Percentiles rank a stretch among this genome's conserved stretches.
phyloP scores from a whole-genome alignment of 108 stramenopile genomes.

The Cyclotella choctawhatcheeana region DNA sequence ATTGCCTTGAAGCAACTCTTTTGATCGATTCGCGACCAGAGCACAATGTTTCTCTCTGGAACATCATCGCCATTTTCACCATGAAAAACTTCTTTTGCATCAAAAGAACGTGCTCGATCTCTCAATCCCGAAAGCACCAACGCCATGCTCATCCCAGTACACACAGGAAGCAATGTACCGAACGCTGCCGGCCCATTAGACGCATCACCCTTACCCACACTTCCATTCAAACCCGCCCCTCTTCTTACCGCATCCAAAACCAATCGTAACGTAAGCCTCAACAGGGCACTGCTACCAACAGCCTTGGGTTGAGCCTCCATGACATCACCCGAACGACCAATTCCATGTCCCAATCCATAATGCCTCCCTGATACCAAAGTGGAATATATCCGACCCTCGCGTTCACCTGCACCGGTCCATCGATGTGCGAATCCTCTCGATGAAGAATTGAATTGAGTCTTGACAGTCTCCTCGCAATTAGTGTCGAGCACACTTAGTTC shows the following conservation, averaged over 20 bases:
- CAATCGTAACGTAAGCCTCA: conserved; percentile 79
- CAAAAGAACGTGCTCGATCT: conserved; percentile 34
- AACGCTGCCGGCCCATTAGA: conserved; percentile 61
- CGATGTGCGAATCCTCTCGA: conserved; percentile 35
- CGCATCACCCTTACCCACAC: conserved; percentile 19
- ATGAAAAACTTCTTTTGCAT: conserved; percentile 12
- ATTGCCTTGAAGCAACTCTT: conserved; percentile 99
- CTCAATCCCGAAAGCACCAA: conserved; percentile 78
- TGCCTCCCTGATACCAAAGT: conserved; percentile 87
- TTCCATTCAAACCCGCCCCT: conserved; percentile 80
- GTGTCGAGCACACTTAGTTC: conserved; percentile 86
- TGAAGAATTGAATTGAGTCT: conserved; percentile 15
- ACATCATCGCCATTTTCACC: conserved; percentile 10
- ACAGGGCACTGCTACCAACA: conserved; percentile 94
- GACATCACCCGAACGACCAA: conserved; percentile 97
- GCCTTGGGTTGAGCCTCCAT: conserved; percentile 99
- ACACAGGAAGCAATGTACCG: conserved; percentile 90
- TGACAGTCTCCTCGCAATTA: conserved; percentile 72
- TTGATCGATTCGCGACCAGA: conserved; percentile 99
- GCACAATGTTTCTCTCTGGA: conserved; percentile 62
- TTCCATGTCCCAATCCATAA: conserved; percentile 95
- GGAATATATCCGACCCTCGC: conserved; percentile 97
- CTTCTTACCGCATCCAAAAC: conserved; percentile 88
- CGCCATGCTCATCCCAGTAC: conserved; percentile 94
- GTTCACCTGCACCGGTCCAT: conserved; percentile 98